Evolutionary conservation across 139 green algal species (phyloP).

Genomic region (Chlorella sp.): DNA sequence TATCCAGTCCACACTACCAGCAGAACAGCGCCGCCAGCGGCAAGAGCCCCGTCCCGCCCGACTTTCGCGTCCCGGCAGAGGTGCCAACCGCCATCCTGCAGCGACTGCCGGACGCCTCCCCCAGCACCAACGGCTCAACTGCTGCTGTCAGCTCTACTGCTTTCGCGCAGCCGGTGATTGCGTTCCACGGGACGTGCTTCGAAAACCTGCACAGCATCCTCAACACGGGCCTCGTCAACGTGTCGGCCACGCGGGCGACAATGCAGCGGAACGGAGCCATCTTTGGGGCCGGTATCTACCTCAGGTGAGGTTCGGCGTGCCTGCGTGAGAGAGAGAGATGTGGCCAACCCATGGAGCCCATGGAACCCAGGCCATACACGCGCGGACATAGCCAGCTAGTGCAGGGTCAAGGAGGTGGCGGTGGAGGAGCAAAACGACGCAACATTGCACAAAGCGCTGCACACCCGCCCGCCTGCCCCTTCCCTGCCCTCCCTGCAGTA

Average conservation of each 20-base stretch:
- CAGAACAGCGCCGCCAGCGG: too few species aligned
- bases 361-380: too few species aligned
- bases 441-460: too few species aligned
- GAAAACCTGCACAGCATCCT: constrained; percentile 33
- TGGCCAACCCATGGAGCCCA: too few species aligned
- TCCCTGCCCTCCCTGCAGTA: not conserved
- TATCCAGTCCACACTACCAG: not conserved
- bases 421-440: too few species aligned
- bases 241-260: constrained; percentile 10
- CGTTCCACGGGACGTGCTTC: constrained; percentile 20
- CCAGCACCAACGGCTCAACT: too few species aligned
- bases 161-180: not conserved
- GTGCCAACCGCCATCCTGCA: not conserved
- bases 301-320: not conserved
- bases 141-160: not conserved
- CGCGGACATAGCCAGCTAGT: too few species aligned
- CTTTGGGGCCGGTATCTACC: constrained; percentile 33
- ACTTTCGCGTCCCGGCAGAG: not conserved
- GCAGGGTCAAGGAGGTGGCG: too few species aligned
- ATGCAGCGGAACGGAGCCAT: constrained; percentile 29
- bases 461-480: not conserved
- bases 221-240: constrained; percentile 23
- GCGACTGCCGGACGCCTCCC: not conserved
- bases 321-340: not conserved
- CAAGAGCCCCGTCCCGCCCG: not conserved